phyloP scores from a whole-genome alignment of 345 rosid genomes.

The Boechera divaricarpa region DNA sequence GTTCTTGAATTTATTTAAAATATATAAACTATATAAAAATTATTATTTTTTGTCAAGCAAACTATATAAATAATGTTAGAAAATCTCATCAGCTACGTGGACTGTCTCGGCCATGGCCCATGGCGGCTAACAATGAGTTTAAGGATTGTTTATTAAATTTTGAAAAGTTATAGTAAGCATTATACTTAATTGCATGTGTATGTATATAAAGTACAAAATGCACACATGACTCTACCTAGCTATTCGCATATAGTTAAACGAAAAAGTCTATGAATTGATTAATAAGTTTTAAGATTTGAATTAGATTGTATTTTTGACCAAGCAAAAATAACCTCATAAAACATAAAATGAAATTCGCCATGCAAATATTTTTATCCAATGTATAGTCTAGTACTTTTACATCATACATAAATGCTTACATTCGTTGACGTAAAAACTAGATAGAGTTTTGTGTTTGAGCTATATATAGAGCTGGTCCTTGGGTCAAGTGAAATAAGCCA shows the following conservation, averaged over 20 bases:
- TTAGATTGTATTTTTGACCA: neutral
- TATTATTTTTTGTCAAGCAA: neutral
- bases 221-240: constrained; percentile 25
- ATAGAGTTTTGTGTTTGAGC: neutral
- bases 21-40: neutral
- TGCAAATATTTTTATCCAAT: neutral
- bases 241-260: constrained; percentile 9
- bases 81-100: constrained; percentile 28
- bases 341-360: neutral
- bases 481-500: too few species aligned
- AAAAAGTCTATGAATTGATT: neutral
- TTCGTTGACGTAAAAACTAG: neutral
- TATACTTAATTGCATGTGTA: constrained; percentile 29
- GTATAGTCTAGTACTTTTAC: neutral
- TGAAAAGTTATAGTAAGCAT: constrained; percentile 5
- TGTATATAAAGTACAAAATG: constrained; percentile 13
- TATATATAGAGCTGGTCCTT: too few species aligned
- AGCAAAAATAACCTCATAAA: neutral
- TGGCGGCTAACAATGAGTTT: constrained; percentile 33
- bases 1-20: constrained; percentile 19
- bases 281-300: constrained; percentile 1
- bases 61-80: constrained; percentile 17
- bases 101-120: constrained; percentile 30
- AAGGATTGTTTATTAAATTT: neutral
- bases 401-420: neutral